These are phyloP conservation scores for Daldinia sp. DNA, from an alignment of 2,329 filamentous ascomycete species.

Conservation along the genomic window DNA sequence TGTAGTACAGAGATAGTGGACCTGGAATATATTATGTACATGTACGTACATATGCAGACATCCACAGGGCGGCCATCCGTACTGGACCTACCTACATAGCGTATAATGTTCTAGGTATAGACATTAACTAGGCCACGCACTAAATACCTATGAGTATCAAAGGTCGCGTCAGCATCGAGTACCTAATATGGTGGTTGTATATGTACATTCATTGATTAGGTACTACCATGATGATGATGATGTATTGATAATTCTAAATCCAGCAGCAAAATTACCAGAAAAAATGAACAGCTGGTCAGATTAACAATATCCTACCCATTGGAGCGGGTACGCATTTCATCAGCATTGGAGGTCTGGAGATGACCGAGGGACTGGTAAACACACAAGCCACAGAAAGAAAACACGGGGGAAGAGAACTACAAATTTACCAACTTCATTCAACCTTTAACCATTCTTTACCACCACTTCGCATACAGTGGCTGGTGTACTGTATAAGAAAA, in stretches of 20 bases:
- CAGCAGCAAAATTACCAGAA: conserved; percentile 16
- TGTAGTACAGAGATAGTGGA: conserved; percentile 11
- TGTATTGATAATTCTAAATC: conserved; percentile 16
- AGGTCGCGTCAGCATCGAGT: conserved; percentile 1
- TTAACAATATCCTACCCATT: conserved; percentile 18
- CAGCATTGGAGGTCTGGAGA: conserved; percentile 24
- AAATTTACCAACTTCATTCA: neutral
- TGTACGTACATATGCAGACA: conserved; percentile 12
- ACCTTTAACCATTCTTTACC: neutral
- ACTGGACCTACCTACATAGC: too few species aligned
- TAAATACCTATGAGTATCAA: neutral
- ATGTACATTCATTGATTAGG: neutral
- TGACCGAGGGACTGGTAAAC: conserved; percentile 37
- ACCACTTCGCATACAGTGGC: conserved; percentile 20
- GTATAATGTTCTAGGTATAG: too few species aligned
- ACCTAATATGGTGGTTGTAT: neutral
- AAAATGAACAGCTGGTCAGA: conserved; percentile 11
- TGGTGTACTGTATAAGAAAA: conserved; percentile 20
- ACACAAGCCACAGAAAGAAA: conserved; percentile 7
- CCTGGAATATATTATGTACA: conserved; percentile 15
- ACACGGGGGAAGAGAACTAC: conserved; percentile 16
- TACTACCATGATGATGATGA: conserved; percentile 5
- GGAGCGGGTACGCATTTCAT: conserved; percentile 23
- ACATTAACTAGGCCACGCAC: neutral
- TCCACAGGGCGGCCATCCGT: neutral